phyloP scores from a whole-genome alignment of 208 protist genomes.

The Acanthamoeba healyi region DNA sequence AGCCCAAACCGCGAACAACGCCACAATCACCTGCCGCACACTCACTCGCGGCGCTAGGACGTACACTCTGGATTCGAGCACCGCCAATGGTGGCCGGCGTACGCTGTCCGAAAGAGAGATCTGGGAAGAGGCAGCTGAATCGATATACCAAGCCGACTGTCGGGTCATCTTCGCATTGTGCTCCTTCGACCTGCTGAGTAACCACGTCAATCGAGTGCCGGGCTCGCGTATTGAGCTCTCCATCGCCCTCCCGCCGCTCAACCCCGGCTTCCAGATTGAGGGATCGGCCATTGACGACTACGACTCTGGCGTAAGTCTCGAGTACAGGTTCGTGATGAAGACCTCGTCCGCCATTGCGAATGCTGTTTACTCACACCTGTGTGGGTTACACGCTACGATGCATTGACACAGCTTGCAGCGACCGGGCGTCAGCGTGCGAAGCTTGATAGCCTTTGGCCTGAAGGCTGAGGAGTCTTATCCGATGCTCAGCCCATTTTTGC shows the following conservation, averaged over 20 bases:
- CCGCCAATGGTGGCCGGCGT: background rate
- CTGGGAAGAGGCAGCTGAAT: constrained; percentile 1
- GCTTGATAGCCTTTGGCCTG: constrained; percentile 64
- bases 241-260: constrained; percentile 46
- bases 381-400: background rate
- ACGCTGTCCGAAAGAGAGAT: constrained; percentile 32
- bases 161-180: constrained; percentile 62
- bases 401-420: background rate
- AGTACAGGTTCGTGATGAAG: background rate
- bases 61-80: background rate
- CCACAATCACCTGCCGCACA: background rate
- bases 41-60: background rate
- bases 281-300: background rate
- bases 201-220: constrained; percentile 44
- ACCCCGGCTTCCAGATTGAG: constrained; percentile 49
- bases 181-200: constrained; percentile 57
- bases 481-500: constrained; percentile 46
- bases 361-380: background rate
- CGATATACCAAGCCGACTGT: constrained; percentile 54
- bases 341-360: too few species aligned
- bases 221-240: constrained; percentile 54
- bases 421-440: constrained; percentile 58
- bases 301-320: constrained; percentile 27
- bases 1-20: background rate
- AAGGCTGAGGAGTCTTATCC: constrained; percentile 49